phyloP scores from a whole-genome alignment of 2,329 filamentous ascomycete genomes.

The Monosporascus sp. region DNA sequence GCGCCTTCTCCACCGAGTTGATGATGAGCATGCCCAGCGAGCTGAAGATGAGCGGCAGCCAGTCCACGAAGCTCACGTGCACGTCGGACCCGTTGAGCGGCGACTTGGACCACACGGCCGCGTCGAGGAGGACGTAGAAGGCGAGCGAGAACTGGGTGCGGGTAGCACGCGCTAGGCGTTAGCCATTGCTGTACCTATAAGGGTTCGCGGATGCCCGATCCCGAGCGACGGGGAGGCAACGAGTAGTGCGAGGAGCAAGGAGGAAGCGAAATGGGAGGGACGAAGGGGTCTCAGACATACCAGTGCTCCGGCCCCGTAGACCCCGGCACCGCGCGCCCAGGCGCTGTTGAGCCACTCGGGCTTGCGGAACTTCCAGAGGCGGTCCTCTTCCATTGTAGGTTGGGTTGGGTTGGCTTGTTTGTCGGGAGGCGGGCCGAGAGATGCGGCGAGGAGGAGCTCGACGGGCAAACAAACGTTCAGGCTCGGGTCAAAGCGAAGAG shows the following conservation, averaged over 20 bases:
- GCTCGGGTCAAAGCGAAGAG: too few relatives aligned
- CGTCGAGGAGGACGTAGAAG: constrained; percentile 65
- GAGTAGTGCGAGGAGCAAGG: neutral
- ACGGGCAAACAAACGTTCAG: too few relatives aligned
- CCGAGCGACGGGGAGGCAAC: neutral
- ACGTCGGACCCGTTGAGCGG: constrained; percentile 53
- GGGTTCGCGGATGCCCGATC: neutral
- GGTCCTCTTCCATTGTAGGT: constrained; percentile 54
- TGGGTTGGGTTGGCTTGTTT: neutral
- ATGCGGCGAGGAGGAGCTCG: neutral
- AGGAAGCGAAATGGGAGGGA: neutral
- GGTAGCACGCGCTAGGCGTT: neutral
- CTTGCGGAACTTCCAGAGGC: constrained; percentile 62
- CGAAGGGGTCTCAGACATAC: constrained; percentile 37
- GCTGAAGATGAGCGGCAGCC: constrained; percentile 64
- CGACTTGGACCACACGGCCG: constrained; percentile 62
- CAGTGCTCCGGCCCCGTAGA: constrained; percentile 58
- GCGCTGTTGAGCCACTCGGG: constrained; percentile 63
- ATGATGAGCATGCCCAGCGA: constrained; percentile 66
- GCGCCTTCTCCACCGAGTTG: constrained; percentile 64
- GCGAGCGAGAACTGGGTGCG: constrained; percentile 57
- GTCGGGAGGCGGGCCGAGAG: neutral
- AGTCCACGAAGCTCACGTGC: constrained; percentile 64
- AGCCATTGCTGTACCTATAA: neutral
- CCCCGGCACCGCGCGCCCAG: constrained; percentile 57